A percentile compares a stretch with the other conserved stretches of the same genome.
phyloP scores from a whole-genome alignment of 257 asterid genomes.

The Fraxinus excelsior region DNA sequence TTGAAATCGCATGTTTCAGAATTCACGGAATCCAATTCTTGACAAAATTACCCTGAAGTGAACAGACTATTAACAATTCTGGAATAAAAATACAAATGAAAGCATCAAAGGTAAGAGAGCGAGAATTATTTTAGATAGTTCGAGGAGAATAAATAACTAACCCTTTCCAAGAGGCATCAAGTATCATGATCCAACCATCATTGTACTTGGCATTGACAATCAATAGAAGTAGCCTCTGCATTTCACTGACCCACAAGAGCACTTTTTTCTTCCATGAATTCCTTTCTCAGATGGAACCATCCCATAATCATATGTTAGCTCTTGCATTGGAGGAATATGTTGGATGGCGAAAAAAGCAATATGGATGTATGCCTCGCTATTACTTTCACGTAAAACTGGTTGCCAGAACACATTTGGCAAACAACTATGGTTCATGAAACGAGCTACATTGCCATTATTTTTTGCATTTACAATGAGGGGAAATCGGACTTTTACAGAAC shows the following conservation, averaged over 20 bases:
- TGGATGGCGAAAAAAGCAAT: slow-evolving; percentile 44
- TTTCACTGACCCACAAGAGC: slow-evolving; percentile 43
- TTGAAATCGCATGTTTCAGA: too few species aligned
- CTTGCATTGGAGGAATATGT: slow-evolving; percentile 55
- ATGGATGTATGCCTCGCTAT: slow-evolving; percentile 37
- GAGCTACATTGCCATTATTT: slow-evolving; percentile 55
- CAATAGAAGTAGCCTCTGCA: slow-evolving; percentile 48
- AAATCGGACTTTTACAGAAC: slow-evolving; percentile 32
- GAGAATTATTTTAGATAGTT: background rate
- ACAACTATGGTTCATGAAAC: slow-evolving; percentile 61
- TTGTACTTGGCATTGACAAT: background rate
- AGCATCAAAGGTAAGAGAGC: background rate
- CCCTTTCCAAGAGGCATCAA: background rate
- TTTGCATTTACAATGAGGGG: slow-evolving; percentile 46
- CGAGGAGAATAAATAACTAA: background rate
- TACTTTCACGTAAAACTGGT: slow-evolving; percentile 41
- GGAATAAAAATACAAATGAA: too few species aligned
- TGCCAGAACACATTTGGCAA: slow-evolving; percentile 52
- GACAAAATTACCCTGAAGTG: too few species aligned
- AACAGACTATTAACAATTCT: too few species aligned
- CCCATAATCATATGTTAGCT: slow-evolving; percentile 52
- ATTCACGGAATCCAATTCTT: too few species aligned
- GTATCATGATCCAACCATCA: background rate
- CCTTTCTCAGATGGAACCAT: slow-evolving; percentile 38
- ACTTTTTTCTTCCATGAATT: slow-evolving; percentile 42